Evolutionary conservation across 495 filamentous ascomycete genomes (phyloP).

Genomic region (Tirmania nivea): DNA sequence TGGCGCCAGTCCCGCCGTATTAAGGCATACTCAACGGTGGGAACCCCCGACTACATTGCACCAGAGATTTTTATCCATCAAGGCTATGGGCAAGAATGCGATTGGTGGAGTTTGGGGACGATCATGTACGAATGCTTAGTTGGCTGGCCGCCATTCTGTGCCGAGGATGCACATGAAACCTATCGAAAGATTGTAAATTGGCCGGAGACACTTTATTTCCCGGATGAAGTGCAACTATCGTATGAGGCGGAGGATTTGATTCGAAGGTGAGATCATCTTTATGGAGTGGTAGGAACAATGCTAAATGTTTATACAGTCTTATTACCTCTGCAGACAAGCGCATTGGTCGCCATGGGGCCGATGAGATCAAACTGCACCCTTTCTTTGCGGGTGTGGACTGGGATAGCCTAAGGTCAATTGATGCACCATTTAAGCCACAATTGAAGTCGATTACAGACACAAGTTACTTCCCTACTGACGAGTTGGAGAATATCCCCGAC

Average conservation of each 20-base stretch:
- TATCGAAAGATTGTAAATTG: slow-evolving; percentile 99
- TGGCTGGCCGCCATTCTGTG: slow-evolving; percentile 97
- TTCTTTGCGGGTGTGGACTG: slow-evolving; percentile 96
- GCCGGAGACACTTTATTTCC: slow-evolving; percentile 87
- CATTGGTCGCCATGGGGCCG: slow-evolving; percentile 59
- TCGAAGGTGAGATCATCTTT: slow-evolving; percentile 36
- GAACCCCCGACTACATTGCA: slow-evolving; percentile 95
- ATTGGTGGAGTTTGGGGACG: slow-evolving; percentile 97
- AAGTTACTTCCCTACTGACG: slow-evolving; percentile 96
- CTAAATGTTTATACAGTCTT: slow-evolving; percentile 36
- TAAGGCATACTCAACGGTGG: slow-evolving; percentile 96
- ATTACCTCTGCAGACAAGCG: slow-evolving; percentile 82
- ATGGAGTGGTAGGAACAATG: not conserved
- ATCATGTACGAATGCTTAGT: slow-evolving; percentile 99
- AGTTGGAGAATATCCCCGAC: slow-evolving; percentile 41
- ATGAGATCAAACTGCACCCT: slow-evolving; percentile 76
- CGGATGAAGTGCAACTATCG: slow-evolving; percentile 76
- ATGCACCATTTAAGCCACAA: slow-evolving; percentile 86
- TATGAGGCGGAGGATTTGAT: slow-evolving; percentile 72
- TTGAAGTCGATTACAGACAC: slow-evolving; percentile 82
- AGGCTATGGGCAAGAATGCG: slow-evolving; percentile 86
- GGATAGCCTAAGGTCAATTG: slow-evolving; percentile 71
- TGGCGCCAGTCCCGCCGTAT: slow-evolving; percentile 88
- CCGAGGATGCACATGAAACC: slow-evolving; percentile 88
- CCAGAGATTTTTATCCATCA: slow-evolving; percentile 94